Conservation (phyloP, 768 basidiomycete genomes). For the Boletus rex-veris region DNA sequence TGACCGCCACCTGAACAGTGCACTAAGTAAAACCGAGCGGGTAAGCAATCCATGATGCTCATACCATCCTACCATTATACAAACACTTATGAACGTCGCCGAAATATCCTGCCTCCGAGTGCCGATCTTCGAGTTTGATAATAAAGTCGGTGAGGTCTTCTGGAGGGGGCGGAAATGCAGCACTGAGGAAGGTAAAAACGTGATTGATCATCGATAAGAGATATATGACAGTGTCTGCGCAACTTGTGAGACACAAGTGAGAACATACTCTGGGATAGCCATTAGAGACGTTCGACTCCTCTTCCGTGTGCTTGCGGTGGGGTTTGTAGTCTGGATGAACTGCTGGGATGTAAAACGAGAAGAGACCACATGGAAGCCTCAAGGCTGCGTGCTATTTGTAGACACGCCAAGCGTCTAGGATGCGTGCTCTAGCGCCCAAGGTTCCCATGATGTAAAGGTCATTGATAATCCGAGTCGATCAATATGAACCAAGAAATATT, state of each 20-base stretch:
- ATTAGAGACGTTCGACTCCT: too few relatives aligned
- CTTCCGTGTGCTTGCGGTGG: too few relatives aligned
- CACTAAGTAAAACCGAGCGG: not conserved
- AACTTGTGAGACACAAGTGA: too few relatives aligned
- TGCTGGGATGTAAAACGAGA: not conserved
- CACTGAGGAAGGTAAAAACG: not conserved
- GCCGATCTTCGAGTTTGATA: not conserved
- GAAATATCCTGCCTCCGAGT: not conserved
- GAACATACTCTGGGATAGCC: too few relatives aligned
- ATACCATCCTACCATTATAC: not conserved
- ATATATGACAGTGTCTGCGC: not conserved
- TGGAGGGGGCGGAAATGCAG: not conserved
- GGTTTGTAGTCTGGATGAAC: too few relatives aligned
- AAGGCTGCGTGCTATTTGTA: conserved; percentile 1
- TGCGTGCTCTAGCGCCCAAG: too few relatives aligned
- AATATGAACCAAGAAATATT: too few relatives aligned
- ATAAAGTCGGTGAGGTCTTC: not conserved
- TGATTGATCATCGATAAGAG: not conserved
- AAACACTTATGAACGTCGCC: not conserved
- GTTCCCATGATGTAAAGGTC: too few relatives aligned
- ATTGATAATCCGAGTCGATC: too few relatives aligned
- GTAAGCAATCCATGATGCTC: not conserved
- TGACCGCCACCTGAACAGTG: not conserved
- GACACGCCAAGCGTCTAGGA: not conserved
- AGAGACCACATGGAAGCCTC: not conserved